Conservation (phyloP, 176 grass and related monocot species). For the Ensete glaucum region DNA sequence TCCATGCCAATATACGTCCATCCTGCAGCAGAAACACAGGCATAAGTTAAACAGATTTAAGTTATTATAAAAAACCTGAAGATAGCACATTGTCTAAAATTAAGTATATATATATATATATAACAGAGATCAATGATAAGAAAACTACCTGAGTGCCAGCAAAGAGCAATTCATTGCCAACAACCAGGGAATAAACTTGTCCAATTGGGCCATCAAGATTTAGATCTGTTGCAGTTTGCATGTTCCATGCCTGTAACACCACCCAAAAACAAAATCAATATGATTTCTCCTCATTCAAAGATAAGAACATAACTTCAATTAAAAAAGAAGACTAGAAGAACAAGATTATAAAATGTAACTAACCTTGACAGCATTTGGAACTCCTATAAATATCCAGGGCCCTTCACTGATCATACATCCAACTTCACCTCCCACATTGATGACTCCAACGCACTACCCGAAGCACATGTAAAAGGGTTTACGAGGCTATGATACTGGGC, state of each 20-base stretch:
- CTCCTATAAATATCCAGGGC: constrained; percentile 79
- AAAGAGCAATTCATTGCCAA: constrained; percentile 77
- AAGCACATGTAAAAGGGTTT: constrained; percentile 22
- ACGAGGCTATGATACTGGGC: constrained; percentile 12
- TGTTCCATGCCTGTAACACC: constrained; percentile 67
- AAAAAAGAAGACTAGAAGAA: constrained; percentile 5
- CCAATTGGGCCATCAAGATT: constrained; percentile 73
- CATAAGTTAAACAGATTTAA: background rate
- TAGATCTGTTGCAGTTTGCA: constrained; percentile 61
- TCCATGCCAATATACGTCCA: constrained; percentile 87
- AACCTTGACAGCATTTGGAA: constrained; percentile 81
- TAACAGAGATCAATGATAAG: background rate
- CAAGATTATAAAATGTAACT: constrained; percentile 6
- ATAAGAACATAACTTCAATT: constrained; percentile 6
- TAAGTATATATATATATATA: constrained; percentile 4
- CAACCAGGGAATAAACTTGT: constrained; percentile 75
- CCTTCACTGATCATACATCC: constrained; percentile 97
- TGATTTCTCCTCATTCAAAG: background rate
- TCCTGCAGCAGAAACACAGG: constrained; percentile 40
- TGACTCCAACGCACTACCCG: constrained; percentile 46
- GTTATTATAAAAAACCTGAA: background rate
- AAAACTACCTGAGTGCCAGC: constrained; percentile 71
- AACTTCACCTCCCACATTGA: constrained; percentile 62
- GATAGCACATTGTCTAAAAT: background rate
- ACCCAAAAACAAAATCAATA: constrained; percentile 4